phyloP scores from a whole-genome alignment of 2,329 filamentous ascomycete genomes.

The Epichloe gansuensis region DNA sequence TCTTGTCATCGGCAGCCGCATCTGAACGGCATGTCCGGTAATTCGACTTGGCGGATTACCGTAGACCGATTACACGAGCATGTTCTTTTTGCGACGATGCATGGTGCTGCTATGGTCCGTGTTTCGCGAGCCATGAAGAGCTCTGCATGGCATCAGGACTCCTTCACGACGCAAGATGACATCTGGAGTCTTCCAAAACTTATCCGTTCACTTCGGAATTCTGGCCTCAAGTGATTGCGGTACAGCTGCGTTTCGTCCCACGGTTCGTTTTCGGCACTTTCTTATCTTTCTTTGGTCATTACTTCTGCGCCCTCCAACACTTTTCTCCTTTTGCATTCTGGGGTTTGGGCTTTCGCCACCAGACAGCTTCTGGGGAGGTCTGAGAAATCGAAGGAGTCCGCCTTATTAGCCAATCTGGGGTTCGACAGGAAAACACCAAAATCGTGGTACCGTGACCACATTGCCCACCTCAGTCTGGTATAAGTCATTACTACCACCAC shows the following conservation, averaged over 20 bases:
- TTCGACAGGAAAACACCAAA: neutral
- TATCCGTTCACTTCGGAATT: neutral
- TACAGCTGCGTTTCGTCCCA: constrained; percentile 20
- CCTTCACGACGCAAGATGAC: constrained; percentile 3
- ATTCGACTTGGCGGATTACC: constrained; percentile 13
- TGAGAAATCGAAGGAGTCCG: constrained; percentile 9
- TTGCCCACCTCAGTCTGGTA: neutral
- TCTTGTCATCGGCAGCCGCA: constrained; percentile 10
- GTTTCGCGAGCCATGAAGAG: neutral
- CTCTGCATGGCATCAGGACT: neutral
- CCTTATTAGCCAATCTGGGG: neutral
- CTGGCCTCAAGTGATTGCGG: constrained; percentile 23
- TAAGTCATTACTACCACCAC: neutral
- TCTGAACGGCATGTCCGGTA: constrained; percentile 31
- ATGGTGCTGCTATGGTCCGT: neutral
- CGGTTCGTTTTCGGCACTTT: constrained; percentile 14
- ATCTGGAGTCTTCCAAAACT: neutral
- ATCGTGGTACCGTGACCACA: neutral
- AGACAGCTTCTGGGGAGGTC: constrained; percentile 26
- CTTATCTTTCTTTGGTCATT: constrained; percentile 18
- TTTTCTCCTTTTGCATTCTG: constrained; percentile 9
- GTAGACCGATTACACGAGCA: neutral
- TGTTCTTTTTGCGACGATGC: neutral
- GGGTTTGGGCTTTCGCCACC: constrained; percentile 16
- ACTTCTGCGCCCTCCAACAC: constrained; percentile 7